Conservation (phyloP, 169 alveolate species). For the Cryptosporidium andersoni region DNA sequence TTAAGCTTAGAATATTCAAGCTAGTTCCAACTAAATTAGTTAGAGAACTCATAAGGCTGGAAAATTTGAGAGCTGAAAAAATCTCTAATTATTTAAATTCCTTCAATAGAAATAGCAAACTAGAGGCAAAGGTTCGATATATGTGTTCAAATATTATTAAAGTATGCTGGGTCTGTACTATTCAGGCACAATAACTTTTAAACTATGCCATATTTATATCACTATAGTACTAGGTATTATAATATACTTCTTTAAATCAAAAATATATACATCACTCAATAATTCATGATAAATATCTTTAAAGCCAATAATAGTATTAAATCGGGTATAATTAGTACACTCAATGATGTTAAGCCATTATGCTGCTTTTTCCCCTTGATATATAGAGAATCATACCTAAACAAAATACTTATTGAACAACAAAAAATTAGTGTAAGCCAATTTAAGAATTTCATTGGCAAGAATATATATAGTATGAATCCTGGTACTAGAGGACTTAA, state of each 20-base stretch:
- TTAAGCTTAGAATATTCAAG: conserved; percentile 9
- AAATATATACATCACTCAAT: no score
- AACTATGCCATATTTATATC: no score
- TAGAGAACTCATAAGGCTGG: conserved; percentile 22
- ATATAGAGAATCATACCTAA: conserved; percentile 30
- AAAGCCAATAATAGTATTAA: conserved; percentile 10
- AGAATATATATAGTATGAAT: conserved; percentile 10
- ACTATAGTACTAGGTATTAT: no score
- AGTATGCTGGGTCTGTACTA: conserved; percentile 36
- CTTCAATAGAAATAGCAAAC: not conserved
- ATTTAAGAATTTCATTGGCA: conserved; percentile 9
- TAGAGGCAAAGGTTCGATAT: conserved; percentile 8
- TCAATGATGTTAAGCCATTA: not conserved
- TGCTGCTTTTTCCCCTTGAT: conserved; percentile 39
- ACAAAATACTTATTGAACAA: conserved; percentile 26
- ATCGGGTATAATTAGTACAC: conserved; percentile 15
- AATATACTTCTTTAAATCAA: no score
- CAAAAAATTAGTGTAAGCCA: conserved; percentile 23
- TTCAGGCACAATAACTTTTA: not conserved
- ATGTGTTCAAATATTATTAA: conserved; percentile 39
- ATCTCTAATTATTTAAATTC: conserved; percentile 9
- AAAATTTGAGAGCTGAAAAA: conserved; percentile 29
- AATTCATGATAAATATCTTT: not conserved
- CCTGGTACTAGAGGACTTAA: conserved; percentile 30
- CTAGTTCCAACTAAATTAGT: conserved; percentile 26